Evolutionary conservation across 495 filamentous ascomycete species (phyloP), one percentile per base, ranked within the genome.

Genomic region (Penicillium odoratum): DNA sequence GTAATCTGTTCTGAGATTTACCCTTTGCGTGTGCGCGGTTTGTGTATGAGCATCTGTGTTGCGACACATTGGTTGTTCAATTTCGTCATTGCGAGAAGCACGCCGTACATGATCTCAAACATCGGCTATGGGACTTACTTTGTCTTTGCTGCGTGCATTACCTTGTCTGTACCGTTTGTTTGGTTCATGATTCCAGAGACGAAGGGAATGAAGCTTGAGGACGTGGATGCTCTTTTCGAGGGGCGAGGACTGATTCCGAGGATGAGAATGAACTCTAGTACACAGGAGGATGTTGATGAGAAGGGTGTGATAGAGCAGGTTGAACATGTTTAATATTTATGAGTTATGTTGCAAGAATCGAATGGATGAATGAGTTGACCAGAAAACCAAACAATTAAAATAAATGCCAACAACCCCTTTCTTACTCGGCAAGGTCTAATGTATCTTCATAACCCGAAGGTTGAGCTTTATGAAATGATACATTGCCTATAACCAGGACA

Each of bases 1-100:
- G 76, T 83, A 33, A 61, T 82, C 56, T 79, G 78, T 64, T 73
- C 78, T 38, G 80, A 83, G 51, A 65, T 64, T 10, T 64, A 64
- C 21, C 61, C 59, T 31, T n/a, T 48, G 10, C 74, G 78, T 15
- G 78, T 85, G 13, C 72, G 82, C 1, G 74, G 75, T 46, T 75
- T 81, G 7, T 75, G 74, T 3, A 67, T 85, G 47, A 74, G 76
- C 21, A 82, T 69, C 4, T 66, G 64, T 18, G 68, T 65, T 3
- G 62, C 58, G 3, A 61, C 55, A 5, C 62, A 65, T 43, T 65
- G 62, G 62, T 45, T 61, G 18, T 57, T 58, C 54, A 61, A 58
- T 30, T 65, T 65, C 25, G 54, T 61, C 9, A 55, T 61, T 48
- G 54, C 54, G 3, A 28, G 51, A 29, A 61, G 53, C 33, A 38